phyloP scores from a whole-genome alignment of 495 filamentous ascomycete genomes.

The Sabuloglossum arenarium region DNA sequence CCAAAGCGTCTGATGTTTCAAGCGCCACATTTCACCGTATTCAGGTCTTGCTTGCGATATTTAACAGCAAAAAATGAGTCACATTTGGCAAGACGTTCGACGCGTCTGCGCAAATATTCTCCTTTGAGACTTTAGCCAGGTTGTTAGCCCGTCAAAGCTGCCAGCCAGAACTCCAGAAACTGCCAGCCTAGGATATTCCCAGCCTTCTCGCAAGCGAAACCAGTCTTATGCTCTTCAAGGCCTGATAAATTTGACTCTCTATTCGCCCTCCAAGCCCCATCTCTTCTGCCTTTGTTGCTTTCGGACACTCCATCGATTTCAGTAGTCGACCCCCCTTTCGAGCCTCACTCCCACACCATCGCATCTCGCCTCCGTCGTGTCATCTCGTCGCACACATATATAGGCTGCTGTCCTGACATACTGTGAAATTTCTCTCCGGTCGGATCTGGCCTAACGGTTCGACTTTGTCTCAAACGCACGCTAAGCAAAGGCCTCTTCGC shows the following conservation, averaged over 20 bases:
- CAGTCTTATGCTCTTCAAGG: background rate
- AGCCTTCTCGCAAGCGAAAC: constrained; percentile 1
- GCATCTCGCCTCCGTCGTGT: background rate
- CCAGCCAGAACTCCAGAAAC: background rate
- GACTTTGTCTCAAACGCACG: no score
- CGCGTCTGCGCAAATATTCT: background rate
- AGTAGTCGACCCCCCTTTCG: background rate
- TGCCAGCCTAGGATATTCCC: background rate
- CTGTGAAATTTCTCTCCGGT: background rate
- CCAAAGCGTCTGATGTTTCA: background rate
- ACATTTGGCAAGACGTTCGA: background rate
- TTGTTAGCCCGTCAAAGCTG: background rate
- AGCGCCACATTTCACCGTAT: background rate
- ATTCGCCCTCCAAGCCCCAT: background rate
- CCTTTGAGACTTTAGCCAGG: background rate
- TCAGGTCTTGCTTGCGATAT: background rate
- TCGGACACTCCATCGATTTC: background rate
- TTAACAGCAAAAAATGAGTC: background rate
- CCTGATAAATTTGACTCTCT: background rate
- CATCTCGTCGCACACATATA: background rate
- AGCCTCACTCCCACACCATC: background rate
- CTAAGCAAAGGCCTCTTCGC: background rate
- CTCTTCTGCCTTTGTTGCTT: background rate
- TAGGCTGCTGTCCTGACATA: background rate
- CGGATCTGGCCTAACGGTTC: background rate